Evolutionary conservation across 345 rosid species (phyloP).

Genomic region (Salix koriyanagi): DNA sequence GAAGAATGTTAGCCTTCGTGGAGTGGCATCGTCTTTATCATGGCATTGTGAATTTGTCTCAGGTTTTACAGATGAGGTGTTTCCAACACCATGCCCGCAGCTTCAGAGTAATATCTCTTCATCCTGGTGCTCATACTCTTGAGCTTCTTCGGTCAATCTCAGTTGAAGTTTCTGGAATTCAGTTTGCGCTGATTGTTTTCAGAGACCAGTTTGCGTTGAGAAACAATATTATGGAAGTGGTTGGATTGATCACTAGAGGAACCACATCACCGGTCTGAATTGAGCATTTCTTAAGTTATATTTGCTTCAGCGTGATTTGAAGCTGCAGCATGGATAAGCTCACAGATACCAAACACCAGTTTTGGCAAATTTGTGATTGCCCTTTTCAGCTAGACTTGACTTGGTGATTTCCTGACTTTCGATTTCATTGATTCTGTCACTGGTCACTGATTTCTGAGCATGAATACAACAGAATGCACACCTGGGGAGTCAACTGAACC

Average conservation of each 20-base stretch:
- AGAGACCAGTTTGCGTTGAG: neutral
- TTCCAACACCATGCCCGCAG: slow-evolving; percentile 65
- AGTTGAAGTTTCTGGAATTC: neutral
- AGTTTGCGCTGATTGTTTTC: neutral
- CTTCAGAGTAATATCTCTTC: slow-evolving; percentile 45
- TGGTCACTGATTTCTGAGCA: neutral
- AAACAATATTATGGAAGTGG: neutral
- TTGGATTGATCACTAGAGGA: neutral
- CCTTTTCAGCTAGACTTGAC: neutral
- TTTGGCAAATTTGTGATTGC: neutral
- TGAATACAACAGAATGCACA: neutral
- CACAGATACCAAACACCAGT: neutral
- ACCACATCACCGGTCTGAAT: neutral
- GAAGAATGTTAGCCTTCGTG: slow-evolving; percentile 61
- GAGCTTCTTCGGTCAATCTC: slow-evolving; percentile 5
- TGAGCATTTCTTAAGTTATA: neutral
- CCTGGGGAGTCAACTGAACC: neutral
- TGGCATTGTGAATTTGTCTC: slow-evolving; percentile 89
- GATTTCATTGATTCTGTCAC: neutral
- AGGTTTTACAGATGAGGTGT: slow-evolving; percentile 53
- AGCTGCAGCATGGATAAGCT: neutral
- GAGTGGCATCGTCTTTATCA: slow-evolving; percentile 37
- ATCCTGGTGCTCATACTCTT: slow-evolving; percentile 37
- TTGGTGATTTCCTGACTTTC: neutral
- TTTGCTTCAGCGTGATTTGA: neutral